Conservation (phyloP, 495 filamentous ascomycete species). For the Xylaria bambusicola region DNA sequence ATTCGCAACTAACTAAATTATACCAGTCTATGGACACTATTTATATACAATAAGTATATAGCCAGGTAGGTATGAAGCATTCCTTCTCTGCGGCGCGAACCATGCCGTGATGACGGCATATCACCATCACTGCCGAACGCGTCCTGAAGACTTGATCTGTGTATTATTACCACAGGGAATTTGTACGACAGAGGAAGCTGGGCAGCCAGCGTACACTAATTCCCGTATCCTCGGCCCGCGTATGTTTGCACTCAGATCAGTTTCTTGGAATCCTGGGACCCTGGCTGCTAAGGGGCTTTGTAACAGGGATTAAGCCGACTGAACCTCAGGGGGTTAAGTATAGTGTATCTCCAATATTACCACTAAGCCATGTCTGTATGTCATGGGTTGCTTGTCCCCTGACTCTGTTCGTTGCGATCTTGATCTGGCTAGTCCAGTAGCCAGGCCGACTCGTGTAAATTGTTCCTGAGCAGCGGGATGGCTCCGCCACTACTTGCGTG, state of each 20-base stretch:
- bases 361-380: constrained; percentile 1
- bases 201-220: neutral
- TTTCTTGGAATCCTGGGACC: constrained; percentile 10
- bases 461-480: neutral
- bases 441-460: neutral
- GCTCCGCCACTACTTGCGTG: too few species aligned
- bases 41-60: too few species aligned
- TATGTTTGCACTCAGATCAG: neutral
- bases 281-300: constrained; percentile 1
- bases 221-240: constrained; percentile 1
- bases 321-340: constrained; percentile 3
- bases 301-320: neutral
- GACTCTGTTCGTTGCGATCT: neutral
- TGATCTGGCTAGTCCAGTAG: neutral
- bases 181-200: neutral
- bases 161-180: too few species aligned
- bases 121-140: neutral
- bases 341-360: neutral
- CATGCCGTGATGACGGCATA: constrained; percentile 6
- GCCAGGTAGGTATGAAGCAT: constrained; percentile 2
- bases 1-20: too few species aligned
- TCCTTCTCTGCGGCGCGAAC: neutral
- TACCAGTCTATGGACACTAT: too few species aligned
- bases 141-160: too few species aligned
- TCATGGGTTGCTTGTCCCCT: constrained; percentile 4